These are phyloP conservation scores for Parastagonospora nodorum DNA, from an alignment of 2,329 filamentous ascomycete species.

Conservation along the genomic window DNA sequence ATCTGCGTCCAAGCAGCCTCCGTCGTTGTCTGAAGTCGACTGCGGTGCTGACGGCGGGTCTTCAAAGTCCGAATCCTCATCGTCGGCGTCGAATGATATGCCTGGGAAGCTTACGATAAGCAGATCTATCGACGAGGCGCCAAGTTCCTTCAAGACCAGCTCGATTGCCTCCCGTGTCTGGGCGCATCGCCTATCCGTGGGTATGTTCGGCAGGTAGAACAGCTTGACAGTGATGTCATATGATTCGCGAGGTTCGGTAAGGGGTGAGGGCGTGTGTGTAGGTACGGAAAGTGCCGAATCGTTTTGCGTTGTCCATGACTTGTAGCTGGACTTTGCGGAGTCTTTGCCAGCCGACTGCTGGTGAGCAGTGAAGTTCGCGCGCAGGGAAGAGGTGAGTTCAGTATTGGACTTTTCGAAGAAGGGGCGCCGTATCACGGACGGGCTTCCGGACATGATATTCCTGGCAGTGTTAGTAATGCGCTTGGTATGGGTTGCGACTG, in stretches of 20 bases:
- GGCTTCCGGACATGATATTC: constrained; percentile 85
- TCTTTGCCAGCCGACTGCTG: constrained; percentile 53
- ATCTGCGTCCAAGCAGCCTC: constrained; percentile 30
- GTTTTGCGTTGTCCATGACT: constrained; percentile 69
- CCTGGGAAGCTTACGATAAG: constrained; percentile 93
- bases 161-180: constrained; percentile 80
- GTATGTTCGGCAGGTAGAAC: constrained; percentile 82
- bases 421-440: constrained; percentile 81
- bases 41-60: constrained; percentile 28
- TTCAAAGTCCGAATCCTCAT: constrained; percentile 76
- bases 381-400: constrained; percentile 87
- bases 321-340: constrained; percentile 48
- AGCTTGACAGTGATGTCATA: constrained; percentile 97
- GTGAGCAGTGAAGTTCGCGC: constrained; percentile 78
- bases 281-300: constrained; percentile 71
- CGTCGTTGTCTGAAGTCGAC: constrained; percentile 51
- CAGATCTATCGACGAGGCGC: constrained; percentile 77
- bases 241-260: constrained; percentile 79
- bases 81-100: constrained; percentile 90
- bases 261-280: constrained; percentile 69
- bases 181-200: constrained; percentile 65
- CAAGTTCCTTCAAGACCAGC: constrained; percentile 79
- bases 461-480: constrained; percentile 62
- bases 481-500: not conserved
- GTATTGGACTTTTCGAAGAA: constrained; percentile 84